Evolutionary conservation across 805 yeast genomes (phyloP), one percentile per base, ranked within the genome.

Genomic region (Metschnikowia similis): DNA sequence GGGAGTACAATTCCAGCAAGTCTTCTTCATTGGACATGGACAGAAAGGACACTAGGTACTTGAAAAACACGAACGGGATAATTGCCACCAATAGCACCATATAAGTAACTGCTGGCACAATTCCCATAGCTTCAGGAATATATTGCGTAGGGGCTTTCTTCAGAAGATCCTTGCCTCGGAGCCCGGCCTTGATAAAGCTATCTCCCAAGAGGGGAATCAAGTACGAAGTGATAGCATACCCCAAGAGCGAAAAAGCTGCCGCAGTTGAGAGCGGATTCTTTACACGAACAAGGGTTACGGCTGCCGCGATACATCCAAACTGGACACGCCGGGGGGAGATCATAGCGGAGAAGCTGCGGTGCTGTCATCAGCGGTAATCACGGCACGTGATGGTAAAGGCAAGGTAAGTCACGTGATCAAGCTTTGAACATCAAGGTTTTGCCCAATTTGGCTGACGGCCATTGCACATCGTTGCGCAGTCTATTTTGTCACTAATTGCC

Each of bases 91-190:
- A 85, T 38, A 87, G 66, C 55, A 90, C 82, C 48, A 94, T 66
- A 64, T 91, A 90, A 0, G 90, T 83, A 4, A 87, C 75, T 0
- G 96, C 94, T 5, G 89, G 80, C 0, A 92, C 85, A 2, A 89
- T 85, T n/a, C 99, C 99, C 74, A 92, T 83, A 0, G 95, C 81
- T 69, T 94, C 99, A 1, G 99, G 94, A 8, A 89, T 76, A 35
- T 63, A 66, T 9, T 30, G 47, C 2, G 83, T 73, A 0, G 96
- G 95, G n/a, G 81, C 81, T n/a, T 64, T 66, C 65, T 94, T 94
- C 40, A 90, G 84, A 62, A 90, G 59, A 65, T 94, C 99, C 53
- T 77, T 81, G 8, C 99, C 99, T 53, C 70, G 79, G n/a, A 94
- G 75, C 0, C 99, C 99, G 40, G 86, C 81, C 47, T 78, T 77